Evolutionary conservation across 1,284 basidiomycete species (phyloP).

Genomic region (Ceratobasidium sp.): DNA sequence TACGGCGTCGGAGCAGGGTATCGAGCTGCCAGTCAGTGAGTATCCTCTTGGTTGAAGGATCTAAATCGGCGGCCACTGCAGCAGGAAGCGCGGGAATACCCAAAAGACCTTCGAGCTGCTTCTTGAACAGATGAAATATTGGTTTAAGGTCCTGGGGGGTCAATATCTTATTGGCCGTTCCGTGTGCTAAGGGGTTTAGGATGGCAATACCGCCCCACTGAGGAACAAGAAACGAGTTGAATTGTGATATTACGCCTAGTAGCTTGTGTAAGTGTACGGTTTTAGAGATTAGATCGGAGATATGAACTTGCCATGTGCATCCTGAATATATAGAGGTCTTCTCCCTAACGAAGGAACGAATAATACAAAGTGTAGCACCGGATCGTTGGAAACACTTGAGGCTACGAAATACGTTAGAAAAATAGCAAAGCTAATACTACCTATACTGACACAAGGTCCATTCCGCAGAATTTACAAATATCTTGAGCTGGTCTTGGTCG

Average conservation of each 20-base stretch:
- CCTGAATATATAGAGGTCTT: conserved; percentile 79
- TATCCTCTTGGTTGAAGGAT: conserved; percentile 42
- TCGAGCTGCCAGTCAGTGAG: conserved; percentile 85
- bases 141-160: conserved; percentile 62
- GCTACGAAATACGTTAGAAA: conserved; percentile 62
- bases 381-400: conserved; percentile 87
- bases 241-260: conserved; percentile 63
- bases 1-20: conserved; percentile 78
- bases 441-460: conserved; percentile 86
- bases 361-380: conserved; percentile 92
- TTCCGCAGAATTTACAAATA: conserved; percentile 95
- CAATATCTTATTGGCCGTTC: conserved; percentile 52
- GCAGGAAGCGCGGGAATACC: conserved; percentile 78
- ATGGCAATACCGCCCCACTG: conserved; percentile 96
- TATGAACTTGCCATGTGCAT: conserved; percentile 66
- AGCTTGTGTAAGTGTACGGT: background rate
- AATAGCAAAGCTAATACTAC: conserved; percentile 21
- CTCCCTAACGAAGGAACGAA: conserved; percentile 84
- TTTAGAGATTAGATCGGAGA: background rate
- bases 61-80: conserved; percentile 56
- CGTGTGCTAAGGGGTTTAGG: conserved; percentile 69
- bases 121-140: conserved; percentile 79
- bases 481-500: conserved; percentile 83
- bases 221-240: conserved; percentile 87
- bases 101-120: conserved; percentile 82